Evolutionary conservation across 768 basidiomycete species (phyloP).

Genomic region (Russula ochroleuca): DNA sequence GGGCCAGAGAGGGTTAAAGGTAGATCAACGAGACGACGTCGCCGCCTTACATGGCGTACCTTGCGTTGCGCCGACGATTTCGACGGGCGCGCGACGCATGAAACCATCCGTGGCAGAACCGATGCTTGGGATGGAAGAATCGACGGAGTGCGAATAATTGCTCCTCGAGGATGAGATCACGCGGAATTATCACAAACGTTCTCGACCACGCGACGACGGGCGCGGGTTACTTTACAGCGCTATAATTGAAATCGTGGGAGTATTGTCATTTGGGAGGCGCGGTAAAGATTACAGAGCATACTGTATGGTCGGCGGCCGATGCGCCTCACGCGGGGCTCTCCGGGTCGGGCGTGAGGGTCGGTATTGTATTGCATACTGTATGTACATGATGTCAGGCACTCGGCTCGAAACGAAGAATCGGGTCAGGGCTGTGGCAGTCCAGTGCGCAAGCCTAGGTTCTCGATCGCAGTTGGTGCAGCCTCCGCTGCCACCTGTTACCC

Average conservation of each 20-base stretch:
- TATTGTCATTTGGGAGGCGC: neutral
- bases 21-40: neutral
- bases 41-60: neutral
- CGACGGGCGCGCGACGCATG: neutral
- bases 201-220: neutral
- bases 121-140: neutral
- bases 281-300: neutral
- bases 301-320: neutral
- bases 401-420: neutral
- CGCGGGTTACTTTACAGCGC: neutral
- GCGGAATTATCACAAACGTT: neutral
- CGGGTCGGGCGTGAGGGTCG: neutral
- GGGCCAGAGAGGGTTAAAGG: neutral
- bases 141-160: neutral
- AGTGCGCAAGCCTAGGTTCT: neutral
- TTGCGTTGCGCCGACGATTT: neutral
- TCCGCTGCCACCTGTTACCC: too few relatives aligned
- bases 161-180: neutral
- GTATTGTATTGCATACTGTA: too few relatives aligned
- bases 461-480: too few relatives aligned
- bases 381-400: neutral
- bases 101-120: neutral
- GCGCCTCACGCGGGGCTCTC: neutral
- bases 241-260: constrained; percentile 1
- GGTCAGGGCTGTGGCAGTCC: neutral